Base-by-base conservation (phyloP, 148 eudicot species). In the Heliamphora exappendiculata region DNA sequence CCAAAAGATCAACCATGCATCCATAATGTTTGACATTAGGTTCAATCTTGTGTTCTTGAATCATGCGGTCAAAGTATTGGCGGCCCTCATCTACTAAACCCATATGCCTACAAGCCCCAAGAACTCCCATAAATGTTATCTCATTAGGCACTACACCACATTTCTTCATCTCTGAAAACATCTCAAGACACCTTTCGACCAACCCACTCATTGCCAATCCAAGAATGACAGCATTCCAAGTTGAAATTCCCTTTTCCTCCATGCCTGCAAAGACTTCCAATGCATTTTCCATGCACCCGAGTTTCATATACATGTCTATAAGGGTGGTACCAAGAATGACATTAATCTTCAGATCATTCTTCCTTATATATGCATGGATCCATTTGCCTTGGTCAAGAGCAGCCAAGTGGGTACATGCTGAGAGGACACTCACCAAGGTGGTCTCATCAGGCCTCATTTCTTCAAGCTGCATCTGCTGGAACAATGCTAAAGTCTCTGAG, bases 1-100 rank as follows among this genome's bases (percentile, higher is more conserved):
- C 94, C 66, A 88, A 89, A 33, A 92, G 91, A 81, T 92, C 97
- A 70, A 92, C 93, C 89, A 91, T 85, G 84, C 93, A 89, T 41
- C 97, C 97, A 67, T 90, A 91, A 70, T 91, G 92, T 80, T 84
- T 87, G 60, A 88, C 80, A 78, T 87, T 90, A 5, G 91, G 94
- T 54, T 85, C 86, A 72, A 90, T 83, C 10, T 78, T 81, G 79
- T 90, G 82, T 62, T 44, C 57, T 67, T 78, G 70, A 26, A 69
- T 77, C 94, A 91, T 90, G 55, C 79, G 80, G 50, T 87, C 65
- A 70, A 89, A 90, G 70, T 84, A 75, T 33, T 33, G 13, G 16
- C 78, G 81, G 7, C 92, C 94, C 78, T 88, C 80, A 19, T 87
- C 82, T 1, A 91, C 92, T 70, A 89, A 75, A 22, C 96, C 90